Conservation (phyloP, 148 eudicot genomes). For the Fallopia convolvulus region DNA sequence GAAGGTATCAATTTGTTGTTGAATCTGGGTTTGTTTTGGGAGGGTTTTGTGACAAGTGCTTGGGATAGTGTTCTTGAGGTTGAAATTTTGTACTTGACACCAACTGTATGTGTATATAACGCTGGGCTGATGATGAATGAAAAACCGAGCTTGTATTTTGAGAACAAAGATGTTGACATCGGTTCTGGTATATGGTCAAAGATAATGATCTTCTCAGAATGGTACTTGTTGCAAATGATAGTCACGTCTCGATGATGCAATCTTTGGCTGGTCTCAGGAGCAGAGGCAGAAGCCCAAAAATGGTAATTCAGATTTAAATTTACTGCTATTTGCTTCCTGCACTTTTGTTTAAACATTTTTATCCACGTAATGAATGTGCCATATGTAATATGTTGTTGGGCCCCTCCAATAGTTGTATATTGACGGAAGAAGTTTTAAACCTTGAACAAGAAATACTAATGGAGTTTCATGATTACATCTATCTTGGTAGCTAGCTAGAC, state of each 20-base stretch:
- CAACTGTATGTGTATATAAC: not conserved
- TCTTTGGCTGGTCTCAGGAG: not conserved
- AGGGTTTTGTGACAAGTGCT: not conserved
- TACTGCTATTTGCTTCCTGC: not conserved
- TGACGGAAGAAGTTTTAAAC: too few relatives aligned
- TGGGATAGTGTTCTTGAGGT: not conserved
- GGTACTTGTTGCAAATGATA: not conserved
- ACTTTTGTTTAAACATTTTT: too few relatives aligned
- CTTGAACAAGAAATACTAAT: too few relatives aligned
- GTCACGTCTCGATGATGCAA: not conserved
- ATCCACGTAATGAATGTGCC: not conserved
- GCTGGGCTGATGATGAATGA: not conserved
- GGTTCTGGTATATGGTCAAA: not conserved
- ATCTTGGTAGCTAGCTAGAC: not conserved
- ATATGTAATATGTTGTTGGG: not conserved
- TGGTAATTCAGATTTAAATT: not conserved
- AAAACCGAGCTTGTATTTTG: not conserved
- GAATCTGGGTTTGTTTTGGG: not conserved
- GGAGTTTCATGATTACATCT: too few relatives aligned
- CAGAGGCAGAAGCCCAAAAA: constrained; percentile 4
- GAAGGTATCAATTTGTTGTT: not conserved
- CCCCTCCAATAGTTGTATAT: not conserved
- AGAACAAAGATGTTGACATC: not conserved
- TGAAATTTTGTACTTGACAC: not conserved
- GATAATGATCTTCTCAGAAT: not conserved